Evolutionary conservation across 176 grass and related monocot genomes (phyloP).

Genomic region (Otatea glauca): DNA sequence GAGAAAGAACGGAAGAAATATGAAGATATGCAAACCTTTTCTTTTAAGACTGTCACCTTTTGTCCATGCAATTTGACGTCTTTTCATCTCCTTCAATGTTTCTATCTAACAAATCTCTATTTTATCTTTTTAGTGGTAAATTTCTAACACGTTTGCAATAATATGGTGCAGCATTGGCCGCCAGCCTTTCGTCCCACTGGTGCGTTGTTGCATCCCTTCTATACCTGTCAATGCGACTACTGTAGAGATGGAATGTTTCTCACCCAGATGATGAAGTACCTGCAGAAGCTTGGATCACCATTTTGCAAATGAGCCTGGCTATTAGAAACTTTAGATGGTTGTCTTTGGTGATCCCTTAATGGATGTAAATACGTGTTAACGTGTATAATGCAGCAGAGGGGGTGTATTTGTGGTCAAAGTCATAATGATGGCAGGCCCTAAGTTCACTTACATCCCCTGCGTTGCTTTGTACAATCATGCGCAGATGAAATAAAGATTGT

Average conservation of each 20-base stretch:
- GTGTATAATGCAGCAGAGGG: slow-evolving; percentile 50
- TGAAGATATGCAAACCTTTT: not conserved
- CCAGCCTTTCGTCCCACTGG: slow-evolving; percentile 14
- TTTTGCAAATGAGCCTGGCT: not conserved
- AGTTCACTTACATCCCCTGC: slow-evolving; percentile 37
- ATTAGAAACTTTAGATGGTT: not conserved
- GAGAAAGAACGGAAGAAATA: not conserved
- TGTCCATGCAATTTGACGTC: not conserved
- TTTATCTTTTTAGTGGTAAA: slow-evolving; percentile 7
- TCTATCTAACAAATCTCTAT: not conserved
- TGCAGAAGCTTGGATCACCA: slow-evolving; percentile 9
- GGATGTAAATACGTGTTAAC: slow-evolving; percentile 60
- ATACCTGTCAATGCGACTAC: slow-evolving; percentile 34
- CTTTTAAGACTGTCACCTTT: not conserved
- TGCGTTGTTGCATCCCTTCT: slow-evolving; percentile 26
- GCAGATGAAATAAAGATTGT: slow-evolving; percentile 39
- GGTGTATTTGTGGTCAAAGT: slow-evolving; percentile 54
- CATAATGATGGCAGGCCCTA: slow-evolving; percentile 49
- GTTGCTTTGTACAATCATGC: slow-evolving; percentile 35
- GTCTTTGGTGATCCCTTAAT: slow-evolving; percentile 21
- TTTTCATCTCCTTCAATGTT: not conserved
- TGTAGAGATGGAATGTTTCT: slow-evolving; percentile 38
- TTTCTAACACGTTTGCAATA: slow-evolving; percentile 17
- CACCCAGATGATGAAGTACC: slow-evolving; percentile 14
- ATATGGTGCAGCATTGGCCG: slow-evolving; percentile 41